Base-by-base conservation (phyloP, 192 early-diverging fungal species). In the Umbelopsis ramanniana region DNA sequence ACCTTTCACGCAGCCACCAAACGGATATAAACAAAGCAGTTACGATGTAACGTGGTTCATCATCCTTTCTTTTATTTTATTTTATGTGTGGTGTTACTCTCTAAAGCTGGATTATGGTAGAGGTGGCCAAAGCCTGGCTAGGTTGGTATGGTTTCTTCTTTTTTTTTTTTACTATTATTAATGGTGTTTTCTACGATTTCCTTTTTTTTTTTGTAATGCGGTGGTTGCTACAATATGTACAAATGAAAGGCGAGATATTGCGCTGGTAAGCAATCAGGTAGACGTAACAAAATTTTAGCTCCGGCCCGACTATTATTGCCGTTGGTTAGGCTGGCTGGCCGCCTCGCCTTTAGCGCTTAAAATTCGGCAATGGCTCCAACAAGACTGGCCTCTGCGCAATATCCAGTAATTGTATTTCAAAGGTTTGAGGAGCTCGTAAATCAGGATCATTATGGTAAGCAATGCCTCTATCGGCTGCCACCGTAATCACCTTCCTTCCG, bases 351-450 rank as follows among this genome's bases (percentile, higher is more conserved):
- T 50, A 50, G 48, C 48, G 33, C 7, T 35, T 63, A 14, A 38
- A 14, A 14, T 14, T 37, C 4, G 33, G 24, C 35, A n/a, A 37
- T 63, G 33, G 57, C 15, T 63, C 57, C 15, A 22, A 63, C 17
- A 63, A 26, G 8, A 63, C 33, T 0, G 57, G 57, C 14, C 57
- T 11, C 33, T 63, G 57, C 0, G 57, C 57, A 29, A 63, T 63
- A 37, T 63, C 57, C 7, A 63, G 26, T 35, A 63, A 63, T 17
- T 63, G 57, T n/a, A 63, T 37, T 19, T 63, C 57, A n/a, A 63
- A 63, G 9, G 57, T 63, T 26, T 63, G 29, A 37, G 57, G 57
- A 37, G 57, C 26, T n/a, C 57, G 57, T 1, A 63, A 11, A 14
- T 63, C 33, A 0, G 57, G 57, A 19, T 63, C 57, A 19, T 63